These are phyloP conservation scores for Tarenaya hassleriana DNA, from an alignment of 345 rosid genomes.

Conservation along the genomic window DNA sequence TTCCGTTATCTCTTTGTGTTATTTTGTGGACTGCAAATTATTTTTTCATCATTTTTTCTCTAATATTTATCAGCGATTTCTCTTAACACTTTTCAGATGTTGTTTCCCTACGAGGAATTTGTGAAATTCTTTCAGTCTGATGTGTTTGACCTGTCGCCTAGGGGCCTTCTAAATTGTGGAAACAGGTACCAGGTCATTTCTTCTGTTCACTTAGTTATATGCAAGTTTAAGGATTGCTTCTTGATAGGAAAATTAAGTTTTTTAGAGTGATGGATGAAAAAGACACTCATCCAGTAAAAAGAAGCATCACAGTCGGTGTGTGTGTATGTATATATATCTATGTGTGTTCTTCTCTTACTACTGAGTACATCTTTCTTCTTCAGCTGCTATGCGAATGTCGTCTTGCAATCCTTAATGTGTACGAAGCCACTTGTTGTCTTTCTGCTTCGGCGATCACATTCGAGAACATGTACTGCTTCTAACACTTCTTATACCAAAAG, in stretches of 20 bases:
- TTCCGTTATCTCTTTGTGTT: conserved; percentile 12
- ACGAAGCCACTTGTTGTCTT: conserved; percentile 71
- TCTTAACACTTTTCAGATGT: conserved; percentile 21
- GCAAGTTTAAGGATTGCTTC: not conserved
- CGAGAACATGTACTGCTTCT: conserved; percentile 56
- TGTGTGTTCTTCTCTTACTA: conserved; percentile 10
- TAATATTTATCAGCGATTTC: conserved; percentile 11
- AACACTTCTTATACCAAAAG: conserved; percentile 5
- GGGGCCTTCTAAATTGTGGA: conserved; percentile 82
- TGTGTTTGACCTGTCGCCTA: conserved; percentile 55
- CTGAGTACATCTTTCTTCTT: conserved; percentile 13
- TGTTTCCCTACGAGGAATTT: conserved; percentile 76
- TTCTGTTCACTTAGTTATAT: conserved; percentile 2
- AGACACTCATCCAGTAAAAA: not conserved
- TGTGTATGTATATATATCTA: not conserved
- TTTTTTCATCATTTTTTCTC: conserved; percentile 3
- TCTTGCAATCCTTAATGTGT: conserved; percentile 73
- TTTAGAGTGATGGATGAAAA: too few species aligned
- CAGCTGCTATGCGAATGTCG: conserved; percentile 92
- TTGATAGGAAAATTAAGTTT: not conserved
- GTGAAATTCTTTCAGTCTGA: conserved; percentile 59
- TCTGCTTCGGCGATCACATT: conserved; percentile 64
- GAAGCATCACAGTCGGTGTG: too few species aligned
- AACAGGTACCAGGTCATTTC: conserved; percentile 44
- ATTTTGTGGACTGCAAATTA: conserved; percentile 5